A percentile compares a stretch with the other conserved stretches of the same genome.
Evolutionary conservation across 1,139 yeast genomes (phyloP).

Genomic region (Debaryomyces udenii): DNA sequence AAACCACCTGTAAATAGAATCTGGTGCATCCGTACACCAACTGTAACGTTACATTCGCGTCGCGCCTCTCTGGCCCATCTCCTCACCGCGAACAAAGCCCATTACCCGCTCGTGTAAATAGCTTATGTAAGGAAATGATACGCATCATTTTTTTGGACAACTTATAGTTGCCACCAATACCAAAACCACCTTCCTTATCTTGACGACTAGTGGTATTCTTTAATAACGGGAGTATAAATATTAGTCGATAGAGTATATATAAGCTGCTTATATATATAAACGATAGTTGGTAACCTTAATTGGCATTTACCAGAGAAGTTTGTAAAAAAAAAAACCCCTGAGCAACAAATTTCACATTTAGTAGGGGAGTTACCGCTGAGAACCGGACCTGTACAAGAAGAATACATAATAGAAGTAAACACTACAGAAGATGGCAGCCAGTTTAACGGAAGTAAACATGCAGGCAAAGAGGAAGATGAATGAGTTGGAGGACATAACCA

Average conservation of each 20-base stretch:
- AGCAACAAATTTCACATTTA: constrained; percentile 3
- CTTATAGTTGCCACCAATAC: constrained; percentile 9
- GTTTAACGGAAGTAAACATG: constrained; percentile 25
- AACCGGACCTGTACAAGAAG: constrained; percentile 8
- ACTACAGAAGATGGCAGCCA: constrained; percentile 27
- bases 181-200: constrained; percentile 7
- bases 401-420: neutral
- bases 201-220: constrained; percentile 3
- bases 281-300: constrained; percentile 12
- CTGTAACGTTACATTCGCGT: neutral
- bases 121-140: constrained; percentile 7
- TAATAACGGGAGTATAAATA: neutral
- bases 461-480: constrained; percentile 33
- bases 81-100: neutral
- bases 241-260: constrained; percentile 3
- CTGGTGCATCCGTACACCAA: neutral
- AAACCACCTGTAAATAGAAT: constrained; percentile 4
- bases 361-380: constrained; percentile 8
- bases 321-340: neutral
- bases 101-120: constrained; percentile 6
- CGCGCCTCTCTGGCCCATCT: neutral
- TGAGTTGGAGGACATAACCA: constrained; percentile 42
- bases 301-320: constrained; percentile 11
- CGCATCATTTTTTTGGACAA: constrained; percentile 9
- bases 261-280: constrained; percentile 7